Evolutionary conservation across 805 yeast genomes (phyloP).

Genomic region (Limtongia smithiae): DNA sequence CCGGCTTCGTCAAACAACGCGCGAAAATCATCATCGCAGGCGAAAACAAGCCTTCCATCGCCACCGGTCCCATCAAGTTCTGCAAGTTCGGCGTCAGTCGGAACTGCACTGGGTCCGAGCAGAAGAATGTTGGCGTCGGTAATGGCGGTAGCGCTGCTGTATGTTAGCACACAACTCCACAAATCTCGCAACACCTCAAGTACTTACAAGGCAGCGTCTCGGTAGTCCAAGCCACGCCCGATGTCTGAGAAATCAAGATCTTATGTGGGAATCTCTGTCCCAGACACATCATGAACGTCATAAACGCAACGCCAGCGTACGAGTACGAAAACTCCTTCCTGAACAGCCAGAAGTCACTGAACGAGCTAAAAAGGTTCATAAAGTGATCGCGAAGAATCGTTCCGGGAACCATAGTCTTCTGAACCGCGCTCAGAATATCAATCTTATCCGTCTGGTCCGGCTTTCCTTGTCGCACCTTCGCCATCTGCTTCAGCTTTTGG

Average conservation of each 20-base stretch:
- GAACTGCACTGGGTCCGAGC: constrained; percentile 92
- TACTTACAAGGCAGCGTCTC: constrained; percentile 92
- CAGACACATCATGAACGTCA: constrained; percentile 92
- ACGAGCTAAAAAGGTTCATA: constrained; percentile 61
- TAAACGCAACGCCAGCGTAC: constrained; percentile 87
- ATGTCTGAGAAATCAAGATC: constrained; percentile 71
- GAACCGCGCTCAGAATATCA: constrained; percentile 87
- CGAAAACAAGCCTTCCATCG: constrained; percentile 85
- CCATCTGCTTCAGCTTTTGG: constrained; percentile 84
- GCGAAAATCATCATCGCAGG: constrained; percentile 82
- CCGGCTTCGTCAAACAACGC: constrained; percentile 84
- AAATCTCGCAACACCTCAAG: no score
- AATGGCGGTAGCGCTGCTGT: constrained; percentile 42
- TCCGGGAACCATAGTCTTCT: constrained; percentile 79
- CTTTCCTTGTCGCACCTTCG: constrained; percentile 72
- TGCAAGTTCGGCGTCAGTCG: constrained; percentile 95
- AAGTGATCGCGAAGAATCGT: constrained; percentile 79
- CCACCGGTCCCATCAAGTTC: constrained; percentile 88
- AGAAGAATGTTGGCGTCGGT: constrained; percentile 79
- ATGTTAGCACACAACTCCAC: no score
- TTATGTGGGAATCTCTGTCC: constrained; percentile 92
- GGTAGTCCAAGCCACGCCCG: constrained; percentile 89
- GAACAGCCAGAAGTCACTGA: constrained; percentile 96
- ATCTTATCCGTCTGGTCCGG: constrained; percentile 89
- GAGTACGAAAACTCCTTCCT: constrained; percentile 92